Conservation (phyloP, 352 stramenopile genomes). For the Pythium guiyangense region DNA sequence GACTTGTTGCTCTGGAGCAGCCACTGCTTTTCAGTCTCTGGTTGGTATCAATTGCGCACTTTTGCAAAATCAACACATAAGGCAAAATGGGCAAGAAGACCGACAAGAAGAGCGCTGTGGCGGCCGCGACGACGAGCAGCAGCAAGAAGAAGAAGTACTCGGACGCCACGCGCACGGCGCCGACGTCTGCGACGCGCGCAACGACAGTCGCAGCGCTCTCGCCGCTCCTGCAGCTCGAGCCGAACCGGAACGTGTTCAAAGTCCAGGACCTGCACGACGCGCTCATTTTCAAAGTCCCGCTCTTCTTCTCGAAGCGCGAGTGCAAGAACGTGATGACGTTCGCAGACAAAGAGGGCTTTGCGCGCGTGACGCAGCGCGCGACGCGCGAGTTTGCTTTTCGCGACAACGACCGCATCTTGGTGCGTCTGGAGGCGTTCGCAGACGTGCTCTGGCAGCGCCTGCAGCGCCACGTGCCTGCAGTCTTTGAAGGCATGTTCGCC, state of each 20-base stretch:
- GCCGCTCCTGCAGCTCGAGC: conserved; percentile 41
- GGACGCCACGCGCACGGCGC: conserved; percentile 12
- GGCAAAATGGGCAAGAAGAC: conserved; percentile 11
- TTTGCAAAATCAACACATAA: background rate
- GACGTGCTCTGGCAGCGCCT: conserved; percentile 67
- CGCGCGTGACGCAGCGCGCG: conserved; percentile 65
- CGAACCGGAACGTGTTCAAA: conserved; percentile 27
- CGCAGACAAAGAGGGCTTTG: conserved; percentile 49
- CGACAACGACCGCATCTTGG: conserved; percentile 70
- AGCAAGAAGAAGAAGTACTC: conserved; percentile 14
- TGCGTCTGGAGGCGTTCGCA: conserved; percentile 57
- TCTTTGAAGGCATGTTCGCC: conserved; percentile 63
- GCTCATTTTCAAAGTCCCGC: conserved; percentile 62
- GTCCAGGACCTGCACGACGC: conserved; percentile 40
- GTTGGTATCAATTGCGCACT: too few species aligned
- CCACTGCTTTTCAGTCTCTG: too few species aligned
- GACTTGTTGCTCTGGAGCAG: too few species aligned
- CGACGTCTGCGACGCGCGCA: conserved; percentile 1
- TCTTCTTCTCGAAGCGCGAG: conserved; percentile 56
- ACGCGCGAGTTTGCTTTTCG: conserved; percentile 63
- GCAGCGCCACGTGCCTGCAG: conserved; percentile 36
- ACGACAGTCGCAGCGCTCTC: conserved; percentile 14
- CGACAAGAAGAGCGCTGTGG: conserved; percentile 1
- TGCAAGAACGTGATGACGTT: conserved; percentile 60
- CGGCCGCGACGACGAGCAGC: background rate